Evolutionary conservation across 306 rosid species (phyloP).

Genomic region (Sophora flavescens): DNA sequence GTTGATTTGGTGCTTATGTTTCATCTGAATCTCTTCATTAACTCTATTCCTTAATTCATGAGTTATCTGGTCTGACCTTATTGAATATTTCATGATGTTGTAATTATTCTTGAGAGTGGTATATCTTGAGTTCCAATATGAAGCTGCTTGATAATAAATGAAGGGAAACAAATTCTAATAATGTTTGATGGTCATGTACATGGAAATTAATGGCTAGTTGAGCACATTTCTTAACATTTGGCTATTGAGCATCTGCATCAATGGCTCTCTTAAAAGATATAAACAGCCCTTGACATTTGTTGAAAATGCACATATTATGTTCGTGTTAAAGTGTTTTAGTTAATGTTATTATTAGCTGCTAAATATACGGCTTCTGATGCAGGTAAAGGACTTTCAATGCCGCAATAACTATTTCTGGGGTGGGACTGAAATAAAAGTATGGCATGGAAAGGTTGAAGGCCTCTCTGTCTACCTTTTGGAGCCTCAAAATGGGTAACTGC

Average conservation of each 20-base stretch:
- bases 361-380: conserved; percentile 47
- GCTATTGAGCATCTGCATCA: conserved; percentile 21
- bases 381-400: conserved; percentile 81
- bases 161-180: not conserved
- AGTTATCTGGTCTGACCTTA: conserved; percentile 30
- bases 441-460: conserved; percentile 95
- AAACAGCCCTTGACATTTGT: conserved; percentile 30
- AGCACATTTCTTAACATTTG: conserved; percentile 29
- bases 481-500: conserved; percentile 88
- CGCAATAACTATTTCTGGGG: conserved; percentile 73
- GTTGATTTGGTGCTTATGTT: conserved; percentile 33
- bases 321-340: conserved; percentile 23
- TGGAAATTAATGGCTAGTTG: conserved; percentile 26
- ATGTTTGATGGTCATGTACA: conserved; percentile 28
- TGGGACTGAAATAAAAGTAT: conserved; percentile 91
- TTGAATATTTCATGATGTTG: conserved; percentile 28
- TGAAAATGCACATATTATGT: conserved; percentile 32
- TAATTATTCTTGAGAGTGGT: conserved; percentile 24
- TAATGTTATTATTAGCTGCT: conserved; percentile 31
- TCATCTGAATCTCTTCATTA: conserved; percentile 17
- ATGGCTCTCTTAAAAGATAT: conserved; percentile 30
- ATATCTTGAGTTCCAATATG: conserved; percentile 29
- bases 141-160: conserved; percentile 3
- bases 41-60: not conserved
- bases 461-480: conserved; percentile 93